Evolutionary conservation across 768 basidiomycete species (phyloP).

Genomic region (Boletus vinaceobasis): DNA sequence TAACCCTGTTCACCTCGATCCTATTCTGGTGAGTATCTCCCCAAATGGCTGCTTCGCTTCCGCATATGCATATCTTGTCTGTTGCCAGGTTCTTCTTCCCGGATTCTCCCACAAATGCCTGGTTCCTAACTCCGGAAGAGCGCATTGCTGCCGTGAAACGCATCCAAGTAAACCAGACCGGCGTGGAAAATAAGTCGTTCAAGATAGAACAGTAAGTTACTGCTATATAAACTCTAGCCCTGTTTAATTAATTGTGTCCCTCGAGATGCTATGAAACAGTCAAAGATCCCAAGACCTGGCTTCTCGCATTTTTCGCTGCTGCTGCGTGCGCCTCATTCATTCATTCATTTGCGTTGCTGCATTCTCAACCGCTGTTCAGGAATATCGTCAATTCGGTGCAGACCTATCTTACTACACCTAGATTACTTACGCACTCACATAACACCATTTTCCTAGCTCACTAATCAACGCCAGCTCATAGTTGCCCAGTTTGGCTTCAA

Average conservation of each 20-base stretch:
- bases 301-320: conserved; percentile 64
- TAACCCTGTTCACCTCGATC: conserved; percentile 59
- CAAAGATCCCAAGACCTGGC: conserved; percentile 70
- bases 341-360: conserved; percentile 17
- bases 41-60: background rate
- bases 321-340: conserved; percentile 44
- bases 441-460: conserved; percentile 43
- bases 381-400: conserved; percentile 68
- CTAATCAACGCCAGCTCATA: conserved; percentile 75
- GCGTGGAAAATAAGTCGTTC: conserved; percentile 78
- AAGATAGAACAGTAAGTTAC: conserved; percentile 66
- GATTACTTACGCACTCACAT: background rate
- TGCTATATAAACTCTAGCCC: conserved; percentile 9
- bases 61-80: background rate
- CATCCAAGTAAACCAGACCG: conserved; percentile 72
- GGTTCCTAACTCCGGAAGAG: conserved; percentile 70
- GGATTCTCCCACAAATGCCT: conserved; percentile 71
- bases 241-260: conserved; percentile 8
- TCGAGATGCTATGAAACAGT: conserved; percentile 65
- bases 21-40: conserved; percentile 51
- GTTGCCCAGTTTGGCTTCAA: conserved; percentile 68
- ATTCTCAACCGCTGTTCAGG: conserved; percentile 33
- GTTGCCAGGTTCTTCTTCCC: conserved; percentile 69
- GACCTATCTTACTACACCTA: background rate
- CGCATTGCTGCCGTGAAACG: conserved; percentile 64